Percentiles rank a stretch among this genome's conserved stretches.
Conservation (phyloP, 306 rosid species). For the Phaseolus lunatus region DNA sequence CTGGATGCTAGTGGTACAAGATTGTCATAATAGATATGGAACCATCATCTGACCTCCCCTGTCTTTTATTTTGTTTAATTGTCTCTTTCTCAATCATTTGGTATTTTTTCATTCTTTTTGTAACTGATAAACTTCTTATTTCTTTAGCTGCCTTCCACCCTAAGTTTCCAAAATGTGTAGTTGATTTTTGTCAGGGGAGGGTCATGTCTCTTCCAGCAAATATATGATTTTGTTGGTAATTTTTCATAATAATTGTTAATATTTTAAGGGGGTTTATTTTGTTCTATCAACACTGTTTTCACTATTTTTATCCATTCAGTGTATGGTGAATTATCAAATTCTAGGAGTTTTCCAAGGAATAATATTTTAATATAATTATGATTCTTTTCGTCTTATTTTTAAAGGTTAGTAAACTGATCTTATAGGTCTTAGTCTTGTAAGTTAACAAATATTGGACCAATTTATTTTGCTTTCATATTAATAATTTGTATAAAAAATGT, state of each 20-base stretch:
- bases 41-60: not conserved
- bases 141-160: conserved; percentile 31
- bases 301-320: not conserved
- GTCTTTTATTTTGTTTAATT: not conserved
- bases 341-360: no score
- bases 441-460: no score
- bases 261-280: not conserved
- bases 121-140: conserved; percentile 34
- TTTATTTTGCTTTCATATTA: no score
- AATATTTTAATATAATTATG: no score
- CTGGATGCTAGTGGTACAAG: conserved; percentile 66
- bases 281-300: not conserved
- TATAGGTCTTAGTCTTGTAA: no score
- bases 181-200: not conserved
- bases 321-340: not conserved
- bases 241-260: not conserved
- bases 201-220: conserved; percentile 7
- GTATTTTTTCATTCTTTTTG: conserved; percentile 50
- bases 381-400: no score
- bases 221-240: conserved; percentile 27
- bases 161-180: conserved; percentile 19
- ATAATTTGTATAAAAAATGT: no score
- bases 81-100: conserved; percentile 26
- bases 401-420: no score
- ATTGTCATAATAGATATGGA: conserved; percentile 28